A percentile compares a stretch with the other conserved stretches of the same genome.
These are phyloP conservation scores for Tulasnella sp. DNA, from an alignment of 768 basidiomycete species.

Conservation along the genomic window DNA sequence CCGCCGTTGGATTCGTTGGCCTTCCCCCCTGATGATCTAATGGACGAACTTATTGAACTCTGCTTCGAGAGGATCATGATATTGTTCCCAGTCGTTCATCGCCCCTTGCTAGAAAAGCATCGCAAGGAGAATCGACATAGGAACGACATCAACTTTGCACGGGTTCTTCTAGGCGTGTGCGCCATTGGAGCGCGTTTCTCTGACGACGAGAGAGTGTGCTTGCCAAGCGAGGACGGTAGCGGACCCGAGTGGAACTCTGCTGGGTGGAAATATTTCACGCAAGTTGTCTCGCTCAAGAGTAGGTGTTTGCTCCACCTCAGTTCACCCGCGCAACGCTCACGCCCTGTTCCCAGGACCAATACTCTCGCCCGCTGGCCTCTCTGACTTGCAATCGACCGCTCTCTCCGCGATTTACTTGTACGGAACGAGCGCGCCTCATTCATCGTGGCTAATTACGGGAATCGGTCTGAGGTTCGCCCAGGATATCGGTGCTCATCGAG, in stretches of 20 bases:
- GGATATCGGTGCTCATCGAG: slow-evolving; percentile 55
- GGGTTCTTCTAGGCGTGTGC: slow-evolving; percentile 63
- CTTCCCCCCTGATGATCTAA: slow-evolving; percentile 64
- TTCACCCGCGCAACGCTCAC: neutral
- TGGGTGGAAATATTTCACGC: slow-evolving; percentile 60
- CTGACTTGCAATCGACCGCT: slow-evolving; percentile 58
- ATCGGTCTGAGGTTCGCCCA: slow-evolving; percentile 37
- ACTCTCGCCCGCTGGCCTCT: slow-evolving; percentile 50
- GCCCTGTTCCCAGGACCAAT: neutral
- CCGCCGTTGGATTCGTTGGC: slow-evolving; percentile 32
- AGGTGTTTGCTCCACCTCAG: slow-evolving; percentile 45
- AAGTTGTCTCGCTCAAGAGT: slow-evolving; percentile 55
- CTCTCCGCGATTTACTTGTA: slow-evolving; percentile 53
- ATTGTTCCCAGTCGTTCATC: slow-evolving; percentile 67
- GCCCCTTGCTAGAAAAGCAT: slow-evolving; percentile 57
- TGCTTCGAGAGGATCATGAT: slow-evolving; percentile 61
- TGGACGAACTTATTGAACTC: slow-evolving; percentile 50
- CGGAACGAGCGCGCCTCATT: slow-evolving; percentile 40
- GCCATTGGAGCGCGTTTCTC: slow-evolving; percentile 58
- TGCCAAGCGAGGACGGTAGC: slow-evolving; percentile 37
- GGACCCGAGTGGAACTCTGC: slow-evolving; percentile 46
- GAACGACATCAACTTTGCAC: slow-evolving; percentile 50
- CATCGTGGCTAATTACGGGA: slow-evolving; percentile 49
- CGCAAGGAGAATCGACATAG: slow-evolving; percentile 50
- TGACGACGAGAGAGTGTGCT: slow-evolving; percentile 56